These are phyloP conservation scores for Monosporascus sp. DNA, from an alignment of 2,329 filamentous ascomycete species.

Conservation along the genomic window DNA sequence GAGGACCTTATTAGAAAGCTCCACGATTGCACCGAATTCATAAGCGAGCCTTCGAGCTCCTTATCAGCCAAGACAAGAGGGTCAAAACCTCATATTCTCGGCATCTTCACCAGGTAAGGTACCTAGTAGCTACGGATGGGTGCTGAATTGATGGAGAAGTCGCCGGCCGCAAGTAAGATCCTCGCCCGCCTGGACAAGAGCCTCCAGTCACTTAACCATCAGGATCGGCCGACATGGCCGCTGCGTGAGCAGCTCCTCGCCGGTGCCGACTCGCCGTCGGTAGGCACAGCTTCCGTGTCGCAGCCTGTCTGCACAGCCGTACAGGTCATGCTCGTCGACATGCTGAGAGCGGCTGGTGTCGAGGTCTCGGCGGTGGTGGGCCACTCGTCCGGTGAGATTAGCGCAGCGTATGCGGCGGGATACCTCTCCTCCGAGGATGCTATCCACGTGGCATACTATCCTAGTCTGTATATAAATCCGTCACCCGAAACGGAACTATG, in stretches of 20 bases:
- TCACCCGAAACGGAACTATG: slow-evolving; percentile 37
- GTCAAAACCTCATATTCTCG: slow-evolving; percentile 10
- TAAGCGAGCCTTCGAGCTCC: slow-evolving; percentile 10
- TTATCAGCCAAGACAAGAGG: slow-evolving; percentile 1
- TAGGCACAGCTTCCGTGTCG: slow-evolving; percentile 22
- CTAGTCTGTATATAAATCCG: slow-evolving; percentile 30
- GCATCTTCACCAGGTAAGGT: slow-evolving; percentile 22
- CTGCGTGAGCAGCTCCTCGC: slow-evolving; percentile 18
- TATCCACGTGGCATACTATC: slow-evolving; percentile 41
- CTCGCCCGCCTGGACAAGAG: slow-evolving; percentile 16
- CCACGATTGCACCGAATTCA: too few species aligned
- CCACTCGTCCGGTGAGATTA: slow-evolving; percentile 48
- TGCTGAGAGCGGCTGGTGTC: slow-evolving; percentile 27
- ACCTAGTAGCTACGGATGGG: slow-evolving; percentile 26
- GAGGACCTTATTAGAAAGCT: too few species aligned
- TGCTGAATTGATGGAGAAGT: slow-evolving; percentile 8
- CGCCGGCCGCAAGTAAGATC: neutral
- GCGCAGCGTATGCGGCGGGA: slow-evolving; percentile 44
- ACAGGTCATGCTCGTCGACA: slow-evolving; percentile 23
- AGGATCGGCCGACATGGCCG: slow-evolving; percentile 22
- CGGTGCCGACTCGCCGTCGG: slow-evolving; percentile 1
- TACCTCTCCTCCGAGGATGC: slow-evolving; percentile 35
- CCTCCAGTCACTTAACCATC: slow-evolving; percentile 9
- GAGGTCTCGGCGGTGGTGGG: slow-evolving; percentile 35
- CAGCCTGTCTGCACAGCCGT: slow-evolving; percentile 29